These are phyloP conservation scores for Boletus insuetus DNA, from an alignment of 768 basidiomycete species.

Conservation along the genomic window DNA sequence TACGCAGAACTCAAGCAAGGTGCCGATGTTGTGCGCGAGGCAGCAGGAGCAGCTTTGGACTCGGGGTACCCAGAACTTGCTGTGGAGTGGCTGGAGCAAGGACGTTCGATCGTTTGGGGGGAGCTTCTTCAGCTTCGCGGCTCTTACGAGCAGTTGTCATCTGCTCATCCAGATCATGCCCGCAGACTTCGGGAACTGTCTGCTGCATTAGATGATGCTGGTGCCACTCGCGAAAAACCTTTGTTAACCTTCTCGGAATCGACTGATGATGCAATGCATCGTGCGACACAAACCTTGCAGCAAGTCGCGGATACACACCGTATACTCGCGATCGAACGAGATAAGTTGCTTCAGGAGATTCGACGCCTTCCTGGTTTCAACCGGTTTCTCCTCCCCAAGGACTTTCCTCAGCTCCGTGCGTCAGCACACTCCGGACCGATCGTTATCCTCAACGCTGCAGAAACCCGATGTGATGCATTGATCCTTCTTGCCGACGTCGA, in stretches of 20 bases:
- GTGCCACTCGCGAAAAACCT: neutral
- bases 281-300: neutral
- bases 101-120: neutral
- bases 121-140: too few relatives aligned
- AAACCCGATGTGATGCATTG: constrained; percentile 33
- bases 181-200: too few relatives aligned
- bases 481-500: neutral
- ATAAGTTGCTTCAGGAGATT: neutral
- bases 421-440: neutral
- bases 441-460: neutral
- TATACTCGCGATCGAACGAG: neutral
- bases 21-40: too few relatives aligned
- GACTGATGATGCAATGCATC: neutral
- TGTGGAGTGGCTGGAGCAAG: constrained; percentile 17
- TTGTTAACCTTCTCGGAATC: neutral
- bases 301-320: neutral
- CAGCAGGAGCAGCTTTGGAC: constrained; percentile 20
- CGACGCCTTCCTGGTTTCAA: constrained; percentile 2
- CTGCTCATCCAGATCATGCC: too few relatives aligned
- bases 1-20: too few relatives aligned
- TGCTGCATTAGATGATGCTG: too few relatives aligned
- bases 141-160: too few relatives aligned
- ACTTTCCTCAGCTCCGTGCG: neutral
- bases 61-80: neutral
- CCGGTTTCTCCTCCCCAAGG: neutral